A percentile compares a stretch with the other conserved stretches of the same genome.
Evolutionary conservation across 306 rosid genomes (phyloP).

Genomic region (Citrullus amarus): DNA sequence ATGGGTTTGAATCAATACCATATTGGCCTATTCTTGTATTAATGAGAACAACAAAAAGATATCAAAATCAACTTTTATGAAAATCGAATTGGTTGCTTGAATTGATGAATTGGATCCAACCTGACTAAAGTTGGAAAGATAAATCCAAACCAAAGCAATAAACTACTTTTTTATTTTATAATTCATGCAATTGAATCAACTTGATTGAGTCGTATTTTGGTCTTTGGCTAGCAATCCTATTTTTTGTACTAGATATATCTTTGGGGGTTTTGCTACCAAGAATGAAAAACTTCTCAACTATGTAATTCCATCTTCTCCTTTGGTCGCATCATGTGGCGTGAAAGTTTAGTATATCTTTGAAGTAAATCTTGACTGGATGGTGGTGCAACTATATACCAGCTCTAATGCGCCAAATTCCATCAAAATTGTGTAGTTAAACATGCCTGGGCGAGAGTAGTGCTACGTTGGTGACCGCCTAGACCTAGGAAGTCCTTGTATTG

Average conservation of each 20-base stretch:
- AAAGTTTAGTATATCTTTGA: background rate
- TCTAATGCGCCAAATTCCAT: background rate
- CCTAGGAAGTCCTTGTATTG: background rate
- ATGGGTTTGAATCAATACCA: background rate
- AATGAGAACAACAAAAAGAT: no score
- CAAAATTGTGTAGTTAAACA: background rate
- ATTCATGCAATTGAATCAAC: background rate
- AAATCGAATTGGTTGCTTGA: no score
- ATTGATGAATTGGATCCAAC: no score
- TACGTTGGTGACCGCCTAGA: background rate
- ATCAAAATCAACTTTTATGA: no score
- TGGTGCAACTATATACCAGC: background rate
- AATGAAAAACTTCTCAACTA: background rate
- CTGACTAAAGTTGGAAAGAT: no score
- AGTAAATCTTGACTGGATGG: background rate
- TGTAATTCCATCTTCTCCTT: background rate
- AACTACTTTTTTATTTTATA: no score
- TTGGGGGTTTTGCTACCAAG: background rate
- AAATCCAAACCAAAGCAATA: no score
- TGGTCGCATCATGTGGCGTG: background rate
- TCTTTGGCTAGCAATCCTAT: background rate
- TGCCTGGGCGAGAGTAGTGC: background rate
- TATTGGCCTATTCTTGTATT: background rate
- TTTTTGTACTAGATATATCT: background rate
- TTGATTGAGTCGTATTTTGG: background rate